Evolutionary conservation across 805 yeast genomes (phyloP), one percentile per base, ranked within the genome.

Genomic region (fission yeast (Schizosaccharomyces pombe)): DNA sequence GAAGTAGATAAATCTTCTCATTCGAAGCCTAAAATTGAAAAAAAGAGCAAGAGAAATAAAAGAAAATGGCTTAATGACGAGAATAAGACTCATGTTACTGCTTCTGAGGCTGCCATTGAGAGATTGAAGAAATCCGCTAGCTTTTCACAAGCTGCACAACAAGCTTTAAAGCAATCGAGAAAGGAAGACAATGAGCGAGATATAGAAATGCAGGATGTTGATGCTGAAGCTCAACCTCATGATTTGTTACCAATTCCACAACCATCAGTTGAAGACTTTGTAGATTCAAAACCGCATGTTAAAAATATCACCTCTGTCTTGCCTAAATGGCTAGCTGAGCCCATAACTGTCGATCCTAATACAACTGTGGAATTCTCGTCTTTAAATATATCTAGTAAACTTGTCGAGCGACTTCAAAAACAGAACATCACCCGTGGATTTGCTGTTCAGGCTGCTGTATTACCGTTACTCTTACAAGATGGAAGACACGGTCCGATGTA

Each of bases 241-340:
- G 49, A 22, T 12, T 30, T 43, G 26, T 4, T 24, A 26, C 49
- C 49, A 26, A 22, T 43, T 19, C 49, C 49, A 16, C 49, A 43
- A 12, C 49, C 49, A 5, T 9, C 8, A 22, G 26, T 43, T 1
- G 49, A 43, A 14, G 30, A 19, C 8, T 19, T 16, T 19, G 5
- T 43, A 14, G 30, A 43, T 16, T 19, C 8, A 37, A 37, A n/a
- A 24, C 22, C 43, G 5, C 9, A 2, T 37, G 3, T 11, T n/a
- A 9, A 19, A 19, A 16, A 19, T 37, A 14, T 37, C 9, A 24
- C 22, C 22, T 37, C 43, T 24, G 31, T 37, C 3, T 30, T 52
- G 22, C 54, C 54, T 5, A 39, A 34, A 6, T 52, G 54, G 54
- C 24, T 52, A 5, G 14, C 47, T n/a, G 19, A 52, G 28, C 54